phyloP scores from a whole-genome alignment of 495 filamentous ascomycete species.

The Xylaria cubensis region DNA sequence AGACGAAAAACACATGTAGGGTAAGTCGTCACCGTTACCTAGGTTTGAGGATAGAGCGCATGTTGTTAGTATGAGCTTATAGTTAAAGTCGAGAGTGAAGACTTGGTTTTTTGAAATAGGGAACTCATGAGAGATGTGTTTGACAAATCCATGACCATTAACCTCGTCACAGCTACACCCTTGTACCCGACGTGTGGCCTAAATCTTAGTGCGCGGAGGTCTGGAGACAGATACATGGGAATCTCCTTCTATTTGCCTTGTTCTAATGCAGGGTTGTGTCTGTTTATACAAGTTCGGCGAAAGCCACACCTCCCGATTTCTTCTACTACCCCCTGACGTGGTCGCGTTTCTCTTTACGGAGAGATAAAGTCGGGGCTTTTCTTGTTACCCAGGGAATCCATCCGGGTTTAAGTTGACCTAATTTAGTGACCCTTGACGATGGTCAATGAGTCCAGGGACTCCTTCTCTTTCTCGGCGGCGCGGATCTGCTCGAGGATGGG shows the following conservation, averaged over 20 bases:
- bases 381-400: slow-evolving; percentile 6
- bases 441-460: slow-evolving; percentile 81
- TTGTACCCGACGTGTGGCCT: neutral
- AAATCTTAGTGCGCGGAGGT: neutral
- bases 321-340: neutral
- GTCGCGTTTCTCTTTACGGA: slow-evolving; percentile 14
- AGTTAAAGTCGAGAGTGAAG: neutral
- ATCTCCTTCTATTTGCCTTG: slow-evolving; percentile 30
- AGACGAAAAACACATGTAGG: neutral
- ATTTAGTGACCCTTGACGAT: slow-evolving; percentile 62
- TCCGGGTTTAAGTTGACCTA: neutral
- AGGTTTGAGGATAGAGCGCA: neutral
- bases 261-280: slow-evolving; percentile 26
- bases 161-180: neutral
- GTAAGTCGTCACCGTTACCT: neutral
- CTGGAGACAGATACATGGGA: slow-evolving; percentile 23
- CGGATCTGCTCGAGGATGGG: slow-evolving; percentile 84
- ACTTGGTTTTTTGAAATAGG: neutral
- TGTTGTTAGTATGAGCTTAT: neutral
- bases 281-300: slow-evolving; percentile 34
- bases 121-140: neutral
- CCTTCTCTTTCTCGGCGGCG: slow-evolving; percentile 79
- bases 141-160: neutral
- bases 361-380: neutral
- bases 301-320: slow-evolving; percentile 5